Evolutionary conservation across 139 green algal species (phyloP).

Genomic region (Spirogloea muscicola): DNA sequence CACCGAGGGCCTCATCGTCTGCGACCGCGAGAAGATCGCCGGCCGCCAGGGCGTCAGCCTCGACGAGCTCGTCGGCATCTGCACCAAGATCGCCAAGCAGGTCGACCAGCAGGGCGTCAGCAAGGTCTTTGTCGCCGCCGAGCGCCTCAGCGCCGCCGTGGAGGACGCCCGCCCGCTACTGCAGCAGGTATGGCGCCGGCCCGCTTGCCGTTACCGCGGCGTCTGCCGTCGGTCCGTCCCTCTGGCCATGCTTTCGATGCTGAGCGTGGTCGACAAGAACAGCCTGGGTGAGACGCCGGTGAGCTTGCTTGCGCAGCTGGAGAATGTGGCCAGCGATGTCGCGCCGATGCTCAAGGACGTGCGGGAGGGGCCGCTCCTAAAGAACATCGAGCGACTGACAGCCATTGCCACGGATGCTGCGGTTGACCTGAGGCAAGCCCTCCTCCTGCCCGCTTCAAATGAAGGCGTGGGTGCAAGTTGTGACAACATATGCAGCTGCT

Average conservation of each 20-base stretch:
- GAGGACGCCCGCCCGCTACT: constrained; percentile 72
- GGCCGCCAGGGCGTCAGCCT: constrained; percentile 83
- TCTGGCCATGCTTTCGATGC: neutral
- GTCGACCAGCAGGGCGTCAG: constrained; percentile 76
- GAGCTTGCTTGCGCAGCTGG: constrained; percentile 18
- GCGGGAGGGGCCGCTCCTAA: constrained; percentile 39
- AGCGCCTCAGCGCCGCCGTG: constrained; percentile 63
- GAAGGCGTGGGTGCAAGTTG: neutral
- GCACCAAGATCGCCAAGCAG: constrained; percentile 81
- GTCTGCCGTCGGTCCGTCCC: neutral
- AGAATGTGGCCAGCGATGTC: constrained; percentile 46
- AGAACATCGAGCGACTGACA: constrained; percentile 37
- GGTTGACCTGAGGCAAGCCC: constrained; percentile 37
- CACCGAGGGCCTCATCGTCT: constrained; percentile 87
- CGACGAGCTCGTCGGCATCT: constrained; percentile 95
- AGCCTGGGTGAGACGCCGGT: too few relatives aligned
- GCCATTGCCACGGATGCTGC: constrained; percentile 37
- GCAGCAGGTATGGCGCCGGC: constrained; percentile 24
- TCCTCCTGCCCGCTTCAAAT: too few relatives aligned
- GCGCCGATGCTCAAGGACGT: constrained; percentile 50
- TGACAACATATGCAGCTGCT: neutral
- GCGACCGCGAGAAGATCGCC: constrained; percentile 74
- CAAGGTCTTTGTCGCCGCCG: constrained; percentile 78
- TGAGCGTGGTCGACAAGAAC: too few relatives aligned
- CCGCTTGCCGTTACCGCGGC: neutral